These are phyloP conservation scores for Mangifera indica DNA, from an alignment of 345 rosid species.

Conservation along the genomic window DNA sequence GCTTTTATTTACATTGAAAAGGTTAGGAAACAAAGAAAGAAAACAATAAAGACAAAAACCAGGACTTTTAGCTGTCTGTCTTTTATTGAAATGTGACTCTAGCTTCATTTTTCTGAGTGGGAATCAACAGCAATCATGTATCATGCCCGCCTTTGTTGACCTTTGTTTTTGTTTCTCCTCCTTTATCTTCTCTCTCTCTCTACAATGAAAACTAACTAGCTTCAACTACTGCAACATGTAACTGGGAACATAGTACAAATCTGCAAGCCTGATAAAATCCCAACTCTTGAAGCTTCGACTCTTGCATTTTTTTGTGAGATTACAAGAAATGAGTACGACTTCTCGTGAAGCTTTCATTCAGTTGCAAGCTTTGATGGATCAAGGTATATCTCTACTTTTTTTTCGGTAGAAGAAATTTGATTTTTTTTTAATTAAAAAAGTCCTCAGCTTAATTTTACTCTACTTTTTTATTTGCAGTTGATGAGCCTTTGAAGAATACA, in stretches of 20 bases:
- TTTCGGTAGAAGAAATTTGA: too few relatives aligned
- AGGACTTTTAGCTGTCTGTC: neutral
- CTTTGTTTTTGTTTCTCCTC: neutral
- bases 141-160: conserved; percentile 28
- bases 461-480: conserved; percentile 41
- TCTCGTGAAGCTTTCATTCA: conserved; percentile 51
- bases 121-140: neutral
- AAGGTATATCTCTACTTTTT: conserved; percentile 24
- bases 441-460: neutral
- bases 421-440: neutral
- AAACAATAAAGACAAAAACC: neutral
- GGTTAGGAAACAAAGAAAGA: neutral
- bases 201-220: neutral
- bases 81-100: neutral
- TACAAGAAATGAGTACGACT: conserved; percentile 38
- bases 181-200: neutral
- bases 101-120: neutral
- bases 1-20: neutral
- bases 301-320: conserved; percentile 7
- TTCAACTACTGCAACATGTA: neutral
- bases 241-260: conserved; percentile 5
- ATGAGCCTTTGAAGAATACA: conserved; percentile 54
- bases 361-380: conserved; percentile 53
- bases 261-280: neutral
- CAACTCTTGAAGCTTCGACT: neutral